These are phyloP conservation scores for Aspergillus wentii DNA, from an alignment of 495 filamentous ascomycete genomes.

Conservation along the genomic window DNA sequence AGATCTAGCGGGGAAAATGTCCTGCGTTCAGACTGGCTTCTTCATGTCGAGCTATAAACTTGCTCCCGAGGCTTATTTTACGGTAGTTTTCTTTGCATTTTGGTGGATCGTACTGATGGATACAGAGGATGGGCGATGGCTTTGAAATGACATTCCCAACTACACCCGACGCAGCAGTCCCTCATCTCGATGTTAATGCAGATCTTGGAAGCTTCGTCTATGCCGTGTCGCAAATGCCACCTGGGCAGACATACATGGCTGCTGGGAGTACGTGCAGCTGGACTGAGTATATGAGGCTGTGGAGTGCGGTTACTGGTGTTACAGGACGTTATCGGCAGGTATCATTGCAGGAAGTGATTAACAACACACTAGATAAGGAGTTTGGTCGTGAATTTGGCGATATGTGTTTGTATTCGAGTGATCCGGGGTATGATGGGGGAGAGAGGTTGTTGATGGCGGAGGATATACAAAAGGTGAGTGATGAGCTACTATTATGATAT, in stretches of 20 bases:
- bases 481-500: too few species aligned
- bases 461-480: conserved; percentile 33
- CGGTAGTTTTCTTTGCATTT: too few species aligned
- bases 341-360: conserved; percentile 28
- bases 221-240: conserved; percentile 35
- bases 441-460: conserved; percentile 30
- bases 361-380: conserved; percentile 19
- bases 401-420: conserved; percentile 32
- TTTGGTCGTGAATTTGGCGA: conserved; percentile 28
- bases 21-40: conserved; percentile 41
- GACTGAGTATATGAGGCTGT: conserved; percentile 26
- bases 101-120: too few species aligned
- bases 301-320: conserved; percentile 21
- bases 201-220: conserved; percentile 40
- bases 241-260: conserved; percentile 38
- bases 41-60: conserved; percentile 35
- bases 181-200: conserved; percentile 32
- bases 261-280: conserved; percentile 27
- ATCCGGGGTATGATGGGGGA: conserved; percentile 36
- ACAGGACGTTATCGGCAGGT: conserved; percentile 26
- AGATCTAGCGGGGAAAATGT: too few species aligned
- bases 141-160: conserved; percentile 37
- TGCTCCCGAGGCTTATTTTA: conserved; percentile 34
- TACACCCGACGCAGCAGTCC: conserved; percentile 17
- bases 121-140: conserved; percentile 22